Conservation (phyloP, 2,329 filamentous ascomycete species). For the Exophiala viscosa region DNA sequence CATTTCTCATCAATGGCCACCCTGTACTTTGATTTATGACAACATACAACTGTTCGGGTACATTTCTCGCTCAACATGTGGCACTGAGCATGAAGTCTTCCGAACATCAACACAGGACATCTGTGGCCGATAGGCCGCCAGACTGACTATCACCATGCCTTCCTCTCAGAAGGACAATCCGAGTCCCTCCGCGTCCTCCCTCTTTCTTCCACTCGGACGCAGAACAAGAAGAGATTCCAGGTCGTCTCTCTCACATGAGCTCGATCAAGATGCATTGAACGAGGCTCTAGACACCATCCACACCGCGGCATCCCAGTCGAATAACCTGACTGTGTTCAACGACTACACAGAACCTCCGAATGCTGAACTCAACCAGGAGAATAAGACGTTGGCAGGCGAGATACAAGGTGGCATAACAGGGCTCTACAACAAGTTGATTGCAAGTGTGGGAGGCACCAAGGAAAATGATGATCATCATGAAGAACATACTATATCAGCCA, state of each 20-base stretch:
- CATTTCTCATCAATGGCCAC: too few relatives aligned
- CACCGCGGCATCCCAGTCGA: constrained; percentile 78
- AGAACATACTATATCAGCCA: constrained; percentile 13
- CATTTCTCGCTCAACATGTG: neutral
- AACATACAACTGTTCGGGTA: too few relatives aligned
- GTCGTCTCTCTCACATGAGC: constrained; percentile 50
- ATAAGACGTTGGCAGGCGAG: constrained; percentile 67
- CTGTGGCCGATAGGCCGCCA: constrained; percentile 18
- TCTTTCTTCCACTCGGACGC: constrained; percentile 43
- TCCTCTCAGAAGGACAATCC: constrained; percentile 30
- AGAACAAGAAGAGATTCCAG: constrained; percentile 44
- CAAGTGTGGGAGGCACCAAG: constrained; percentile 70
- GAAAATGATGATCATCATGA: constrained; percentile 35
- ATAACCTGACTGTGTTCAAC: constrained; percentile 86
- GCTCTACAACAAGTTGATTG: constrained; percentile 78
- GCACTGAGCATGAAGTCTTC: constrained; percentile 14
- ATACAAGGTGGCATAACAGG: constrained; percentile 83
- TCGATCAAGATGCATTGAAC: constrained; percentile 71
- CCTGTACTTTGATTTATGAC: too few relatives aligned
- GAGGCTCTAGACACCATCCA: constrained; percentile 84
- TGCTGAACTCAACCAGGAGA: constrained; percentile 61
- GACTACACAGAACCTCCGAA: constrained; percentile 69
- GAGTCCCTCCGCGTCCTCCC: constrained; percentile 45
- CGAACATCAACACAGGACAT: constrained; percentile 6
- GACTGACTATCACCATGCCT: constrained; percentile 9